Conservation (phyloP, 345 rosid species). For the Camelina neglecta region DNA sequence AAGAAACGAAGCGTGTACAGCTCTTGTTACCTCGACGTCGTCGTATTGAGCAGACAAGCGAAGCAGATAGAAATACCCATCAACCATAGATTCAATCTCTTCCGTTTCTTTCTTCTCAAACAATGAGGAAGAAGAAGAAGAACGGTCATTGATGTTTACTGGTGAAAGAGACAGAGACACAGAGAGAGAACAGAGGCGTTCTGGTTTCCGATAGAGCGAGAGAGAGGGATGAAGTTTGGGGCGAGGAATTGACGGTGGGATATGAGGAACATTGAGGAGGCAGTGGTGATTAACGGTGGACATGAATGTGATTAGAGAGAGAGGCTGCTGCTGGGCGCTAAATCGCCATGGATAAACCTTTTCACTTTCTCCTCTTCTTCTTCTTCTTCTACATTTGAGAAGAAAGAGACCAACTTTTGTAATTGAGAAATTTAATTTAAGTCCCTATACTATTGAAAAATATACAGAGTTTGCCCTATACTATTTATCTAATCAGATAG, state of each 20-base stretch:
- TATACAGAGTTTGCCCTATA: background rate
- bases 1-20: conserved; percentile 65
- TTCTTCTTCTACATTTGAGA: background rate
- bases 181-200: conserved; percentile 37
- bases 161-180: conserved; percentile 40
- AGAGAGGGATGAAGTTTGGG: conserved; percentile 27
- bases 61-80: conserved; percentile 52
- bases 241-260: conserved; percentile 29
- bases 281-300: conserved; percentile 51
- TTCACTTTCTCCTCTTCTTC: background rate
- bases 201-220: conserved; percentile 31
- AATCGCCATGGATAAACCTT: conserved; percentile 44
- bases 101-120: conserved; percentile 9
- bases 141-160: background rate
- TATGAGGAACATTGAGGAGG: conserved; percentile 41
- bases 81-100: conserved; percentile 37
- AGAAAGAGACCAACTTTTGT: background rate
- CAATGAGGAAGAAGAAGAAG: conserved; percentile 22
- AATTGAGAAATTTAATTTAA: background rate
- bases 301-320: conserved; percentile 44
- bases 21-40: conserved; percentile 57
- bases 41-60: conserved; percentile 54
- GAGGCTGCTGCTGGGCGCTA: conserved; percentile 25
- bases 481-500: background rate
- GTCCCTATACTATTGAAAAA: conserved; percentile 2